Percentiles rank a stretch among this genome's conserved stretches.
phyloP scores from a whole-genome alignment of 345 rosid genomes.

The Rhodamnia argentea region DNA sequence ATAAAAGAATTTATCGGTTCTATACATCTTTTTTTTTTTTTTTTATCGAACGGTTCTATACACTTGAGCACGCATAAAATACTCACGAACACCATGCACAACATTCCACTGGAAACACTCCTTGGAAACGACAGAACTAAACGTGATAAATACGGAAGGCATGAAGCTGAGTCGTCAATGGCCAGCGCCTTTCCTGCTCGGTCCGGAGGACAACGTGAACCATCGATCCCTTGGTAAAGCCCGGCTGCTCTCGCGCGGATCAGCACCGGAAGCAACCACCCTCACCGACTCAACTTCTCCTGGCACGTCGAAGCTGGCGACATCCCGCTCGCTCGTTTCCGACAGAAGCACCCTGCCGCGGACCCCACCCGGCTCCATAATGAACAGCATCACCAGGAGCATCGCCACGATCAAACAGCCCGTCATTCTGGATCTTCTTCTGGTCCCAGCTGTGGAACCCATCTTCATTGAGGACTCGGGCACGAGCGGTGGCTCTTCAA shows the following conservation, averaged over 20 bases:
- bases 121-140: no score
- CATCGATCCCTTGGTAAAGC: constrained; percentile 6
- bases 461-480: neutral
- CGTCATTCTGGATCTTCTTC: neutral
- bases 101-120: neutral
- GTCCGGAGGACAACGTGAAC: constrained; percentile 52
- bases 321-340: neutral
- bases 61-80: neutral
- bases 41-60: no score
- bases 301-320: neutral
- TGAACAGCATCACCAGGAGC: neutral
- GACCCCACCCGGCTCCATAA: neutral
- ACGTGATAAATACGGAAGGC: neutral
- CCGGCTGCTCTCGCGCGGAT: neutral
- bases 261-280: neutral
- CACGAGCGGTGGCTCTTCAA: neutral
- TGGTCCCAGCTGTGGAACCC: neutral
- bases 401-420: neutral
- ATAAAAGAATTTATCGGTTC: constrained; percentile 1
- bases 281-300: neutral
- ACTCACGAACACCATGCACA: neutral
- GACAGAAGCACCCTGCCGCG: neutral
- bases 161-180: constrained; percentile 16
- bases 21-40: no score
- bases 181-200: constrained; percentile 78